Evolutionary conservation across 2,329 filamentous ascomycete species (phyloP).

Genomic region (Exophiala bonariae): DNA sequence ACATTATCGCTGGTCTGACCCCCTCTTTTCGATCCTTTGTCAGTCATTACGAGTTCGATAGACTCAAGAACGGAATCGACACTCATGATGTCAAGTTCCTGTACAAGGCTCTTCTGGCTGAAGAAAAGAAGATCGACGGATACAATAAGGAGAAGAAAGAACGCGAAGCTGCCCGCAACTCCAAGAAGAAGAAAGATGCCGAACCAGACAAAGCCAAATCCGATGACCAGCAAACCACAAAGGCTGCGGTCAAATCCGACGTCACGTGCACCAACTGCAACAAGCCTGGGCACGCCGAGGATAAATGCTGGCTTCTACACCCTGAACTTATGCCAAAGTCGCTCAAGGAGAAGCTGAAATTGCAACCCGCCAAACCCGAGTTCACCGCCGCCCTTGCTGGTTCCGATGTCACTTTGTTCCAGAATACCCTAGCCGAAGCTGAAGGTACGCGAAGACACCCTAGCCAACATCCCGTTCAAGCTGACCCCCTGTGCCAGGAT

Average conservation of each 20-base stretch:
- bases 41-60: constrained; percentile 3
- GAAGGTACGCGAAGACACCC: no score
- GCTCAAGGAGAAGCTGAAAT: constrained; percentile 1
- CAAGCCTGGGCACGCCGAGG: neutral
- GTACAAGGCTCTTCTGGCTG: neutral
- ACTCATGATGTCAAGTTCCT: constrained; percentile 4
- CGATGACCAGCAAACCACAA: neutral
- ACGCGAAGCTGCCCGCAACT: neutral
- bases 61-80: neutral
- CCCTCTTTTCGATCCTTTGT: neutral
- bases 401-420: neutral
- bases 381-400: neutral
- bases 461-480: no score
- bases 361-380: neutral
- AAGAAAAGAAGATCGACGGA: neutral
- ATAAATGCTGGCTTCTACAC: constrained; percentile 1
- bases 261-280: neutral
- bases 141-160: constrained; percentile 1
- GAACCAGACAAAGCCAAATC: neutral
- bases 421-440: neutral
- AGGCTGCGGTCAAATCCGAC: no score
- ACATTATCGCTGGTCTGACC: constrained; percentile 1
- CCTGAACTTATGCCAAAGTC: neutral
- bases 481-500: no score
- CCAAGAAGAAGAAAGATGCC: neutral